These are phyloP conservation scores for Blakeslea trispora DNA, from an alignment of 371 early-diverging fungal species.

Conservation along the genomic window DNA sequence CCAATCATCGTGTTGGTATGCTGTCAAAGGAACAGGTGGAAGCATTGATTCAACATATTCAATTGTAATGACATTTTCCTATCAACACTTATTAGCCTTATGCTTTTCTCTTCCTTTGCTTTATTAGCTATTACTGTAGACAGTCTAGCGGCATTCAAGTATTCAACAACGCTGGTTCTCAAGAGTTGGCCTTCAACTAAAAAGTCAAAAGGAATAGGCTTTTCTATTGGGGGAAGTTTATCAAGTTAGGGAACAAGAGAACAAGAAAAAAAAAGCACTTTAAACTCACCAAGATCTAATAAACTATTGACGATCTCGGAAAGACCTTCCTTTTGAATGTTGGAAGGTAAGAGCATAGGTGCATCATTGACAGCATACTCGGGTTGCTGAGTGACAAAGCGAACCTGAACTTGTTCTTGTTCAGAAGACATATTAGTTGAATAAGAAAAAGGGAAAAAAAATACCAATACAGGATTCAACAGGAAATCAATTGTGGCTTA, in stretches of 20 bases:
- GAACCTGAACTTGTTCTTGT: conserved; percentile 82
- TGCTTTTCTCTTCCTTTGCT: too few relatives aligned
- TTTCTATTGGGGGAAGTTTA: too few relatives aligned
- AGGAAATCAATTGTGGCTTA: neutral
- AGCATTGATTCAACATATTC: conserved; percentile 91
- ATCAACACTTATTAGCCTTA: neutral
- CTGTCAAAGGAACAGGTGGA: conserved; percentile 77
- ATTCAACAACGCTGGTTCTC: conserved; percentile 72
- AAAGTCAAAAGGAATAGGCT: conserved; percentile 89
- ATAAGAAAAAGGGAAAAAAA: conserved; percentile 6
- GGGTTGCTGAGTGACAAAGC: conserved; percentile 74
- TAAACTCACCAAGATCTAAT: conserved; percentile 52
- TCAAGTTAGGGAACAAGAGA: too few relatives aligned
- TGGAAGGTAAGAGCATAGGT: conserved; percentile 83
- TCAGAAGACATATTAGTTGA: conserved; percentile 30
- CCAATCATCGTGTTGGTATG: conserved; percentile 94
- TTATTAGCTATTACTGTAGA: conserved; percentile 80
- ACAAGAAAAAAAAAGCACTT: too few relatives aligned
- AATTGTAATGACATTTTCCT: conserved; percentile 85
- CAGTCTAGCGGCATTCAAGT: conserved; percentile 65
- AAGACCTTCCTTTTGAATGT: conserved; percentile 82
- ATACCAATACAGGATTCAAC: neutral
- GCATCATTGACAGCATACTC: conserved; percentile 79
- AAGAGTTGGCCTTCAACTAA: conserved; percentile 88
- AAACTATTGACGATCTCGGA: conserved; percentile 92